Base-by-base conservation (phyloP, 2,329 filamentous ascomycete genomes). In the Curvularia lunata region DNA sequence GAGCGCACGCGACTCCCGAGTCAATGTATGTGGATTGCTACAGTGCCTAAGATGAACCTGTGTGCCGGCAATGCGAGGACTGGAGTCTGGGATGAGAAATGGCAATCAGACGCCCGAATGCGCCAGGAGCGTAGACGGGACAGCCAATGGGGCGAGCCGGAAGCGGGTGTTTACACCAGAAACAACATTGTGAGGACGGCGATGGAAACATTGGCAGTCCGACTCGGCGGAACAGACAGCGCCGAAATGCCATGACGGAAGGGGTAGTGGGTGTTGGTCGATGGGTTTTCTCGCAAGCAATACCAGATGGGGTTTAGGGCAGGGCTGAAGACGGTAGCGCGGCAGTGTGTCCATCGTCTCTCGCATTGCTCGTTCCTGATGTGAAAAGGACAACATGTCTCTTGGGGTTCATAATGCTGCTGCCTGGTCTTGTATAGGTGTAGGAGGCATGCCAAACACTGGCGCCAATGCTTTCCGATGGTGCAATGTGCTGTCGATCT, bases 241-340 rank as follows among this genome's bases (percentile, higher is more conserved):
- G 43, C 58, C 57, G 57, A 49, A 52, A 52, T 43, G 41, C 51
- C 49, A 52, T 56, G 47, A 47, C 61, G 48, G 48, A 49, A 64
- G 45, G 54, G 53, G 40, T 53, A 49, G 43, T 58, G 46, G 42
- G 58, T 56, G 49, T 48, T 51, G 16, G 37, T 54, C 37, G 54
- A 38, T 45, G 42, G 49, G 55, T 58, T 52, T 63, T 58, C 63
- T 70, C 66, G 67, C 66, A 70, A 70, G 59, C 56, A 61, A 46
- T 56, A 53, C 67, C 56, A 27, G 5, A 59, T 65, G 34, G 18
- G 48, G 68, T 37, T 53, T 63, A 61, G 61, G 27, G 51, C 13
- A 30, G 27, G 42, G 42, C 45, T 40, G 16, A 41, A 23, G 32
- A 23, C 7, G 41, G 54, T 61, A 55, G 64, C 63, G 57, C 54